A percentile compares a stretch with the other conserved stretches of the same genome.
Conservation (phyloP, 148 eudicot genomes). For the Selenicereus undatus region DNA sequence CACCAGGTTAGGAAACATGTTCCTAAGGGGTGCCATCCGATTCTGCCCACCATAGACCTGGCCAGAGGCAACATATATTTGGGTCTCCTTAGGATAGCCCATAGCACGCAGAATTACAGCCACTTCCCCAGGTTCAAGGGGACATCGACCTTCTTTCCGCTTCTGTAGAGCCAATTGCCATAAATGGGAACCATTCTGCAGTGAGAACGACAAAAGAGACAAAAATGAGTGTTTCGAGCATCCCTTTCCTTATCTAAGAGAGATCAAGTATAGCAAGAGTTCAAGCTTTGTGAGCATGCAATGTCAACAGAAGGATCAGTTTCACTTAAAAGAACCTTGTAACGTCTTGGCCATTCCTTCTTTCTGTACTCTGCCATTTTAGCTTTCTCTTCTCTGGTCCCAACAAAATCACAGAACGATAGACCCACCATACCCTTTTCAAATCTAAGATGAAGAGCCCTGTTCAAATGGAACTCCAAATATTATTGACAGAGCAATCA, state of each 20-base stretch:
- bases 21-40: slow-evolving; percentile 97
- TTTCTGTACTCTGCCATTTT: slow-evolving; percentile 82
- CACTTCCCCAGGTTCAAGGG: slow-evolving; percentile 98
- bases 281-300: not conserved
- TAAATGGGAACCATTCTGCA: slow-evolving; percentile 95
- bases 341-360: slow-evolving; percentile 99
- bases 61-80: slow-evolving; percentile 97
- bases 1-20: slow-evolving; percentile 98
- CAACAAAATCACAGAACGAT: slow-evolving; percentile 98
- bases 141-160: slow-evolving; percentile 99
- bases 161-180: slow-evolving; percentile 95
- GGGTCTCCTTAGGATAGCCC: slow-evolving; percentile 98
- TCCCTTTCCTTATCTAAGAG: not conserved
- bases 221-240: slow-evolving; percentile 11
- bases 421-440: slow-evolving; percentile 99
- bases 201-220: slow-evolving; percentile 20
- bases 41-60: slow-evolving; percentile 98
- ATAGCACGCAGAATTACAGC: slow-evolving; percentile 94
- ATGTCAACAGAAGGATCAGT: not conserved
- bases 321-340: slow-evolving; percentile 54
- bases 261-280: not conserved
- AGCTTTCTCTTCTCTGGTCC: slow-evolving; percentile 86
- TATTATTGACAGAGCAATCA: not conserved
- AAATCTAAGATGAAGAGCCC: slow-evolving; percentile 99
- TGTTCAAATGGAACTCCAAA: slow-evolving; percentile 30